Conservation (phyloP, 2,329 filamentous ascomycete species). For the Phyllosticta capitalensis region DNA sequence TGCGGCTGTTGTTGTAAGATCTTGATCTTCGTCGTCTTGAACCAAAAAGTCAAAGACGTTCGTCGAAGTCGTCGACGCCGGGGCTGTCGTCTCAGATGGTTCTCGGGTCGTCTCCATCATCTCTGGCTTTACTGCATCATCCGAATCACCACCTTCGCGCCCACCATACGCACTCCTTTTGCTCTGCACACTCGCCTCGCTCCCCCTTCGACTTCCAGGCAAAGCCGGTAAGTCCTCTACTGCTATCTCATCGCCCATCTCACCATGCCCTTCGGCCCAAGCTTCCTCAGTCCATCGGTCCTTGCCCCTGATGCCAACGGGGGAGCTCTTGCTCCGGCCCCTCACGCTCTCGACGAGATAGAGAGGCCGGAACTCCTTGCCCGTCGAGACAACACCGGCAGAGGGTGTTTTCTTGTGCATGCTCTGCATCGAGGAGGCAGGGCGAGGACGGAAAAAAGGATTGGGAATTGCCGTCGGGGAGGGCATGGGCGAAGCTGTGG, state of each 20-base stretch:
- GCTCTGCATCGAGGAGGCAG: constrained; percentile 17
- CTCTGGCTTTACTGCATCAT: background rate
- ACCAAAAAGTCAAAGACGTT: background rate
- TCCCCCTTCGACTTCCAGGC: constrained; percentile 31
- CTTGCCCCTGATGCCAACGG: constrained; percentile 25
- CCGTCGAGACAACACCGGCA: constrained; percentile 17
- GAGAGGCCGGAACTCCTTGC: constrained; percentile 65
- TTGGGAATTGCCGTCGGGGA: background rate
- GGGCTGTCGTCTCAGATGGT: background rate
- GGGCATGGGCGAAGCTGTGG: background rate
- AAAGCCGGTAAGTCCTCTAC: constrained; percentile 43
- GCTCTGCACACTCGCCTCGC: background rate
- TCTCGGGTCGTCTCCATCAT: background rate
- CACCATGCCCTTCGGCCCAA: background rate
- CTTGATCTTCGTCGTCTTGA: background rate
- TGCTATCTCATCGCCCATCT: constrained; percentile 15
- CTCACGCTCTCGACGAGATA: constrained; percentile 63
- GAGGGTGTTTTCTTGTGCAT: constrained; percentile 41
- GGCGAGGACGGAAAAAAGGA: background rate
- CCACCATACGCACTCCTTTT: background rate
- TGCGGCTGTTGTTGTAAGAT: background rate
- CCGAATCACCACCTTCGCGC: background rate
- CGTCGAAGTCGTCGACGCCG: background rate
- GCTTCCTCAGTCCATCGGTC: background rate
- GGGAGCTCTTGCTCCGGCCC: constrained; percentile 30